Evolutionary conservation across 169 alveolate species (phyloP), one percentile per base, ranked within the genome.

Genomic region (Plasmodium coatneyi): DNA sequence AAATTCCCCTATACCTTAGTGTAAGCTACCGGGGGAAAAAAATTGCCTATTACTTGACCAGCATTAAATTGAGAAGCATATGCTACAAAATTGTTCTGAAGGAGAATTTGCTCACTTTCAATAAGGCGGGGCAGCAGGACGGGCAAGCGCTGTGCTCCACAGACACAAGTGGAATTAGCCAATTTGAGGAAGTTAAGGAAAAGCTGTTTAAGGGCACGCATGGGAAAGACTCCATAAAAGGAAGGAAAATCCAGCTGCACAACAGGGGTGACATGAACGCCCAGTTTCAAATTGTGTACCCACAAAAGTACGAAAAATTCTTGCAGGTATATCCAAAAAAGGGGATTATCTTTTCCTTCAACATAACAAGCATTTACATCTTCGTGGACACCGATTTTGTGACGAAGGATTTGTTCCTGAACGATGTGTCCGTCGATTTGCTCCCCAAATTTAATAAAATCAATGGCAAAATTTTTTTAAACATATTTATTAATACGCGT

Each of bases 261-360:
- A 87, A 87, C 70, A 78, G 74, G 71, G 93, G 93, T 30, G 93
- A 76, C 74, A 87, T 87, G 93, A 87, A 87, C 12, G 89, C 93
- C 32, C 93, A 87, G 36, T 87, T 87, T 87, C 82, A 60, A 34
- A 46, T 87, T 22, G 71, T 43, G 36, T 87, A 60, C 56, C 93
- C 93, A 6, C 72, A 54, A 49, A 87, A 66, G 39, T 87, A 87
- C 30, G 89, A 79, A 39, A 79, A 79, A 10, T 87, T 56, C 71
- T 60, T 87, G 82, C 82, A 78, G 46, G 19, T 87, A 39, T 79
- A 87, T 87, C 93, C 93, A 56, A 87, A 87, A 87, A 87, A 87
- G 32, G 93, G 93, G 71, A 87, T 87, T 56, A 87, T 87, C 30
- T 87, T 87, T 80, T 87, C 93, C 32, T 78, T 87, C 34, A 87